Conservation (phyloP, 179 eudicot genomes). For the Pouteria campechiana region DNA sequence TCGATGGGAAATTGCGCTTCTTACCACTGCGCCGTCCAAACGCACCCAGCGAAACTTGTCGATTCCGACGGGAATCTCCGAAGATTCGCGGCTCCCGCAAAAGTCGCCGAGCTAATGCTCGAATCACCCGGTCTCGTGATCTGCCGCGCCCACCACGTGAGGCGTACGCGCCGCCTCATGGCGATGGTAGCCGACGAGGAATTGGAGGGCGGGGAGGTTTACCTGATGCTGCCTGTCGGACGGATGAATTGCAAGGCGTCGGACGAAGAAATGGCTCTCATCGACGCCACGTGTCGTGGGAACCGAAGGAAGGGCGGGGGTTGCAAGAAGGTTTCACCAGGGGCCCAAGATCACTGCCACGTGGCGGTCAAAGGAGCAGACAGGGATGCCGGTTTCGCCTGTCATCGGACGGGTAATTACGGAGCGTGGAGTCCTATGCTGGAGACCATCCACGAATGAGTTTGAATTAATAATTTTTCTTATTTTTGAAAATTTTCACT, state of each 20-base stretch:
- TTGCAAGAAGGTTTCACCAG: slow-evolving; percentile 9
- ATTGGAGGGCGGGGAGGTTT: slow-evolving; percentile 8
- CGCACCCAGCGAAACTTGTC: slow-evolving; percentile 2
- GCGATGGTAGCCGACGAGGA: slow-evolving; percentile 13
- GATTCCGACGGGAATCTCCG: slow-evolving; percentile 2
- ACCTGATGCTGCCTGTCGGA: slow-evolving; percentile 8
- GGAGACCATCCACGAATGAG: slow-evolving; percentile 6
- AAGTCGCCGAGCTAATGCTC: slow-evolving; percentile 19
- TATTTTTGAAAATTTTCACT: too few relatives aligned
- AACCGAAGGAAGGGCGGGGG: background rate
- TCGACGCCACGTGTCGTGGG: slow-evolving; percentile 1
- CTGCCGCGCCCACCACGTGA: slow-evolving; percentile 4
- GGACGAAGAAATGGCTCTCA: slow-evolving; percentile 5
- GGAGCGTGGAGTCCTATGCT: slow-evolving; percentile 11
- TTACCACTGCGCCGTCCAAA: background rate
- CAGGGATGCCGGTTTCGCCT: background rate
- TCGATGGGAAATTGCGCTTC: slow-evolving; percentile 18
- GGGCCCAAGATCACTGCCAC: background rate
- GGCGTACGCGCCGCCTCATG: slow-evolving; percentile 2
- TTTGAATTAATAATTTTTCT: background rate
- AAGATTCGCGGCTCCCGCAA: slow-evolving; percentile 4
- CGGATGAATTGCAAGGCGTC: slow-evolving; percentile 8
- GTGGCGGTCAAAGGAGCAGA: background rate
- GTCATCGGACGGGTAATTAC: background rate
- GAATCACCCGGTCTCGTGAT: slow-evolving; percentile 10